Evolutionary conservation across 768 basidiomycete genomes (phyloP), one percentile per base, ranked within the genome.

Genomic region (Calocera cornea): DNA sequence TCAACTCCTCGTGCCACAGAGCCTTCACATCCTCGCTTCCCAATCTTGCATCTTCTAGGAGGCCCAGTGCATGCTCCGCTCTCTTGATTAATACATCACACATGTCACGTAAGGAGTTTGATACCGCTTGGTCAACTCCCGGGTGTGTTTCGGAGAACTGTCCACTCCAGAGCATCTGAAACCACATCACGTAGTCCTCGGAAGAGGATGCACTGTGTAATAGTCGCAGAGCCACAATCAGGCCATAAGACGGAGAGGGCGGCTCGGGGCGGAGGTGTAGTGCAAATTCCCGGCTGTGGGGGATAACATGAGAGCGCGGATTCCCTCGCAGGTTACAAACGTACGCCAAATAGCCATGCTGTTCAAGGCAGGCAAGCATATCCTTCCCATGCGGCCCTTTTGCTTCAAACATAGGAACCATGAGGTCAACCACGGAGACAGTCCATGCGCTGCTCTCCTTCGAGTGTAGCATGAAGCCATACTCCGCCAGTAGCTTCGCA

Each of bases 321-420:
- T 38, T 14, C 14, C 36, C 7, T 64, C 54, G 34, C 31, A 50
- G 19, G 40, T 24, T 10, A 27, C 5, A n/a, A 17, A 41, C 33
- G 63, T 75, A 95, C 95, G 88, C 87, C 91, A 92, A 95, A 74
- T 95, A 97, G 1, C 85, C 85, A 71, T 87, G 82, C 0, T 78
- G 76, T 50, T 81, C 73, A 40, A 98, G 80, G 0, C 83, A 71
- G 2, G 79, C 77, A 71, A 80, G 82, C 76, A 89, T 84, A 74
- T 74, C 77, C 72, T 65, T 70, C 19, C 83, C 82, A 7, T 82
- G 50, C 41, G 69, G 64, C 70, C 80, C 78, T 75, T 77, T 65
- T 5, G 74, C 68, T 1, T 79, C 73, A 66, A 94, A 83, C 64
- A 87, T 66, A 19, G 73, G 72, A 68, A 85, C 82, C 5, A 87